These are phyloP conservation scores for Picea mariana DNA, from an alignment of 83 land plant genomes.

Conservation along the genomic window DNA sequence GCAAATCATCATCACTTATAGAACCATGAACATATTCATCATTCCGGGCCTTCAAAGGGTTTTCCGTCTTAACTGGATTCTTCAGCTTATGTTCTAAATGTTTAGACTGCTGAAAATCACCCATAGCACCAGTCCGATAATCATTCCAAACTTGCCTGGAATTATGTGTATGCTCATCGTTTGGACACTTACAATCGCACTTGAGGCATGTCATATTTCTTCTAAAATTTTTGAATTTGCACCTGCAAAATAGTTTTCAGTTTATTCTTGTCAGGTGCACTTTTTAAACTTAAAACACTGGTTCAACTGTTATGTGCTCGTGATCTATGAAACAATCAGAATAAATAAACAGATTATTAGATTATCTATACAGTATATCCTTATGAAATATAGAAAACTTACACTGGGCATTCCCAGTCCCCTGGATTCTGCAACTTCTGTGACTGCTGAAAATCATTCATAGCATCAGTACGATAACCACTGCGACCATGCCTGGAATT, in stretches of 20 bases:
- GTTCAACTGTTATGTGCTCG: no score
- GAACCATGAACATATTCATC: no score
- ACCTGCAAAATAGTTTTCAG: constrained; percentile 26
- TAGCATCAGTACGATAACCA: no score
- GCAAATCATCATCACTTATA: no score
- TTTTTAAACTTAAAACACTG: no score
- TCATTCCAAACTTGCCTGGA: neutral
- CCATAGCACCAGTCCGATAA: neutral
- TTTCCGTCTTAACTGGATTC: neutral
- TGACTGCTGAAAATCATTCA: neutral
- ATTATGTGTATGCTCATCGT: neutral
- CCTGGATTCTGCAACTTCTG: neutral
- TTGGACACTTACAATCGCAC: constrained; percentile 35
- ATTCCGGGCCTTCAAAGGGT: no score
- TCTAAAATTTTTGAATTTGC: constrained; percentile 48
- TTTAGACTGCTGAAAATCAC: neutral
- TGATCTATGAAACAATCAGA: neutral
- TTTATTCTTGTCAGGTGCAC: neutral
- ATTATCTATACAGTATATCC: no score
- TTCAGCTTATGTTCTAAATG: no score
- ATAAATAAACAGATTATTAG: no score
- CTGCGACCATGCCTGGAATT: neutral
- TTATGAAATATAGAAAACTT: constrained; percentile 3
- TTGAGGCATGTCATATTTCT: constrained; percentile 43
- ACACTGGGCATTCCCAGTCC: constrained; percentile 19